phyloP scores from a whole-genome alignment of 106 monocot species.

The Ottelia alismoides region DNA sequence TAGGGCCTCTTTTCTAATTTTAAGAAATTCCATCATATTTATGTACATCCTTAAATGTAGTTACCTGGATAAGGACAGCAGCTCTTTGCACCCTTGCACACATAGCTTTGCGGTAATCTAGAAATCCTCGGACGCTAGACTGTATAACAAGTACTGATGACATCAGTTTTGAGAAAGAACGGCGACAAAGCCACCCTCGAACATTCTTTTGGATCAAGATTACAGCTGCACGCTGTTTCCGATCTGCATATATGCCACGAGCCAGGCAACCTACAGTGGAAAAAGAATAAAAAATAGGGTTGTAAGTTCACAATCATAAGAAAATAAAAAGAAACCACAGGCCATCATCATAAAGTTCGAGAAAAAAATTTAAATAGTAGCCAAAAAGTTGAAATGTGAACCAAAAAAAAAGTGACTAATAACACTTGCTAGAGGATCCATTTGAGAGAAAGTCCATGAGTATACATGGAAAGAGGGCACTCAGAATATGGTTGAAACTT shows the following conservation, averaged over 20 bases:
- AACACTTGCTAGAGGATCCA: no score
- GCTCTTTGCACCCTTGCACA: slow-evolving; percentile 39
- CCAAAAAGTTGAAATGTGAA: no score
- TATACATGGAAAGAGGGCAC: no score
- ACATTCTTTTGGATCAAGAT: slow-evolving; percentile 44
- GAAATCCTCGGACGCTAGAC: slow-evolving; percentile 35
- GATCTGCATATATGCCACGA: slow-evolving; percentile 33
- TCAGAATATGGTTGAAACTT: no score
- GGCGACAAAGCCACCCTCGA: slow-evolving; percentile 34
- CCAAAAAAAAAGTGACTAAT: no score
- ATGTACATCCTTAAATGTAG: no score
- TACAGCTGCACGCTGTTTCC: slow-evolving; percentile 41
- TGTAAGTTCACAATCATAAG: neutral
- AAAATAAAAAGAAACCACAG: no score
- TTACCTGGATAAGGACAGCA: slow-evolving; percentile 65
- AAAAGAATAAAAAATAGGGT: neutral
- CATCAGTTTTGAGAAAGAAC: slow-evolving; percentile 23
- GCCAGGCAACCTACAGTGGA: slow-evolving; percentile 42
- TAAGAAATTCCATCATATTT: no score
- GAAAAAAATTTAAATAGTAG: no score
- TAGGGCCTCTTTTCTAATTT: no score
- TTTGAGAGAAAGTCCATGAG: no score
- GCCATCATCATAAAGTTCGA: no score
- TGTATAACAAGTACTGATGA: slow-evolving; percentile 46
- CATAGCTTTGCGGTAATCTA: slow-evolving; percentile 17